A percentile compares a stretch with the other conserved stretches of the same genome.
phyloP scores from a whole-genome alignment of 2,329 filamentous ascomycete genomes.

The Cytospora leucostoma region DNA sequence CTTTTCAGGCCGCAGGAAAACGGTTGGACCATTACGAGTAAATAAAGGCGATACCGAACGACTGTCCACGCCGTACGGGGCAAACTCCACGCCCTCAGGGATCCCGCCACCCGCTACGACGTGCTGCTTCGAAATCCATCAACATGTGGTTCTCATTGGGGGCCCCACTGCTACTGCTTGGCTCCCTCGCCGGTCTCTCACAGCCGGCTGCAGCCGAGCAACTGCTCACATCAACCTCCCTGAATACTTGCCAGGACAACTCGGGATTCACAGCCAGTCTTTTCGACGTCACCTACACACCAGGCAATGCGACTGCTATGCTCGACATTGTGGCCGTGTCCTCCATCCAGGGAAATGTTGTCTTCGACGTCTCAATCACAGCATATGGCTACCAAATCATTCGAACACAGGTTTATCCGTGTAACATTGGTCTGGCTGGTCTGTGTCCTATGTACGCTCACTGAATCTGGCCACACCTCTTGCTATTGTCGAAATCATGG shows the following conservation, averaged over 20 bases:
- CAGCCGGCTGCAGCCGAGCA: conserved; percentile 59
- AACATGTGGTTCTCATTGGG: conserved; percentile 51
- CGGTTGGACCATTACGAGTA: conserved; percentile 22
- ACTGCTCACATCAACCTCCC: conserved; percentile 77
- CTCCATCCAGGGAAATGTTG: conserved; percentile 77
- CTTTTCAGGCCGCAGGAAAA: conserved; percentile 18
- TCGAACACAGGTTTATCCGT: conserved; percentile 72
- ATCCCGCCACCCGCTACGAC: conserved; percentile 5
- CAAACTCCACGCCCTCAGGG: conserved; percentile 16
- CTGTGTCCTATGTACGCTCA: conserved; percentile 77
- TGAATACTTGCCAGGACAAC: conserved; percentile 82
- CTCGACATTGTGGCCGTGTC: conserved; percentile 81
- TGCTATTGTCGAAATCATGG: not conserved
- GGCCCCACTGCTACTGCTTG: conserved; percentile 48
- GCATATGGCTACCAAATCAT: conserved; percentile 82
- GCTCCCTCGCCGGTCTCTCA: conserved; percentile 46
- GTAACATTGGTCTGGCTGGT: conserved; percentile 66
- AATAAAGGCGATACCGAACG: conserved; percentile 3
- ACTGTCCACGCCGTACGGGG: conserved; percentile 11
- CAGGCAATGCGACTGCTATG: conserved; percentile 69
- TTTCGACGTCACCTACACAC: conserved; percentile 82
- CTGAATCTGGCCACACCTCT: not conserved
- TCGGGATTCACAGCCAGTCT: conserved; percentile 84
- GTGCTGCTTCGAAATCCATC: conserved; percentile 24
- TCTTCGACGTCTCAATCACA: conserved; percentile 72